These are phyloP conservation scores for Citrus reticulata DNA, from an alignment of 345 rosid species.

Conservation along the genomic window DNA sequence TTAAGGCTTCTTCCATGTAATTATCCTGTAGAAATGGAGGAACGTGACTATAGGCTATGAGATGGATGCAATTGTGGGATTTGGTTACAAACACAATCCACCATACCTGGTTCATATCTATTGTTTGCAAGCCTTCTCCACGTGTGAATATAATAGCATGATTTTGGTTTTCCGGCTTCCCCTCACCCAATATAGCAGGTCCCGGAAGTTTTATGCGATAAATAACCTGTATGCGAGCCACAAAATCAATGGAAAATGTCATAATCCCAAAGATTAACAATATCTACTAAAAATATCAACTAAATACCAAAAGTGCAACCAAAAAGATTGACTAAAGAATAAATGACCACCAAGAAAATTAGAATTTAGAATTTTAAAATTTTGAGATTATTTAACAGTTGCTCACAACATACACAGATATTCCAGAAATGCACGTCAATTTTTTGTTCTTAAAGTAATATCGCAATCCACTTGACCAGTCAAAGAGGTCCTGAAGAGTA, in stretches of 20 bases:
- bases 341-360: neutral
- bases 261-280: neutral
- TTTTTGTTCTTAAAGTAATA: neutral
- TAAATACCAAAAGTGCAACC: neutral
- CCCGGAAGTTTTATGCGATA: conserved; percentile 96
- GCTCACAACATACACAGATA: neutral
- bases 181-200: conserved; percentile 96
- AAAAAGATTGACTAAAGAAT: neutral
- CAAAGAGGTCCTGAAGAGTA: neutral
- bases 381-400: neutral
- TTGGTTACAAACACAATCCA: neutral
- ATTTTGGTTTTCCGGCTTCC: conserved; percentile 99
- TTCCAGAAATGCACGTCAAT: neutral
- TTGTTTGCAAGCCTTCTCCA: conserved; percentile 98
- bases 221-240: conserved; percentile 57
- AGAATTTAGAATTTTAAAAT: neutral
- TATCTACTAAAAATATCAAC: neutral
- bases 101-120: conserved; percentile 96
- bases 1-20: conserved; percentile 98
- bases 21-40: conserved; percentile 53
- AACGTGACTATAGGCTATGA: neutral
- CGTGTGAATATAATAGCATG: conserved; percentile 97
- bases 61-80: neutral
- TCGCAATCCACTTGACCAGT: neutral
- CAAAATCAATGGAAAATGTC: conserved; percentile 1